phyloP scores from a whole-genome alignment of 2,329 filamentous ascomycete genomes.

The Microdochium nivale region DNA sequence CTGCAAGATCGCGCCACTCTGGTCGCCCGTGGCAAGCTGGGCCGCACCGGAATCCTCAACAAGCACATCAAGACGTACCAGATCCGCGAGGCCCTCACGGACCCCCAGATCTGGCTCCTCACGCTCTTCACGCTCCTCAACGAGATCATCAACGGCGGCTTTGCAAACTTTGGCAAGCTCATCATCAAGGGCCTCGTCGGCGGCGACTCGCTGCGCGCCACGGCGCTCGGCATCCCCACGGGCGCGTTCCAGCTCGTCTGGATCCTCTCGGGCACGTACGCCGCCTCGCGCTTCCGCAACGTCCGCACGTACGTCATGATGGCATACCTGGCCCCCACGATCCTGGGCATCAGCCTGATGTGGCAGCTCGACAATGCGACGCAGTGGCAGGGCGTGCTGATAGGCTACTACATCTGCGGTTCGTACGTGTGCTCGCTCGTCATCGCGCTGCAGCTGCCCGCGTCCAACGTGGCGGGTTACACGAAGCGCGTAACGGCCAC shows the following conservation, averaged over 20 bases:
- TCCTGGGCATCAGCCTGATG: constrained; percentile 37
- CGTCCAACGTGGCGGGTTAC: constrained; percentile 37
- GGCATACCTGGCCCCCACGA: constrained; percentile 40
- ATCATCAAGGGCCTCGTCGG: constrained; percentile 41
- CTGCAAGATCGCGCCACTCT: constrained; percentile 33
- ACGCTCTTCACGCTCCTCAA: constrained; percentile 39
- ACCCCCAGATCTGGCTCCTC: constrained; percentile 34
- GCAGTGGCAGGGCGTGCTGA: constrained; percentile 36
- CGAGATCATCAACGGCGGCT: constrained; percentile 42
- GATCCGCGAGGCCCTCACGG: constrained; percentile 34
- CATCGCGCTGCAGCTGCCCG: constrained; percentile 42
- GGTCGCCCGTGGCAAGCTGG: constrained; percentile 25
- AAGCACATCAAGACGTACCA: constrained; percentile 36
- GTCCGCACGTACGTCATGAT: constrained; percentile 43
- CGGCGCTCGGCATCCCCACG: constrained; percentile 43
- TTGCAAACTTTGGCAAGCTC: constrained; percentile 46
- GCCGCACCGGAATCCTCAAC: constrained; percentile 35
- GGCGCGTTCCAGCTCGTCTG: constrained; percentile 45
- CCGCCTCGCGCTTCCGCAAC: constrained; percentile 42
- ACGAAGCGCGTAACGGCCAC: constrained; percentile 36
- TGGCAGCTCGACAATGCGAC: constrained; percentile 34
- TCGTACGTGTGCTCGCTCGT: constrained; percentile 42
- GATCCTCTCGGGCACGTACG: constrained; percentile 41
- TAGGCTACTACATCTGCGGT: constrained; percentile 41
- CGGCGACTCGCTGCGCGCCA: constrained; percentile 33